phyloP scores from a whole-genome alignment of 2,329 filamentous ascomycete species.

The Ophiostoma quercus region DNA sequence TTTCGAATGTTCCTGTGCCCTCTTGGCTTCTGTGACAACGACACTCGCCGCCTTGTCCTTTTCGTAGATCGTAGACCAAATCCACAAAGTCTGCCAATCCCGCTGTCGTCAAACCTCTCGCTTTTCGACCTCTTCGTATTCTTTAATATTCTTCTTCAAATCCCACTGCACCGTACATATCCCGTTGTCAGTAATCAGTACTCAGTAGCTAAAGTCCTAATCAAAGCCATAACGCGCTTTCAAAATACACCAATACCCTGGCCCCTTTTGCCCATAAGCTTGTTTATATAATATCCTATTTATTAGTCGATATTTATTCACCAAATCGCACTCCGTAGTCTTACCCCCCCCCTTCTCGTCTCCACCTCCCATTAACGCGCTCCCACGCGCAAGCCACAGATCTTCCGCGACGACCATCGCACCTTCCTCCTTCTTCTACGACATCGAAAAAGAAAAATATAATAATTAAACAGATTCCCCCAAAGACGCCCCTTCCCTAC shows the following conservation, averaged over 20 bases:
- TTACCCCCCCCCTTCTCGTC: too few species aligned
- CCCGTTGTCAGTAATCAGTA: not conserved
- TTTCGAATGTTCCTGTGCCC: not conserved
- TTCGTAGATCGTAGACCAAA: too few species aligned
- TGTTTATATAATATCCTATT: not conserved
- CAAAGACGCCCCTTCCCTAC: conserved; percentile 13
- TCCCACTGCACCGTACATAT: not conserved
- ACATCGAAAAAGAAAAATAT: conserved; percentile 8
- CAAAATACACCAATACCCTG: not conserved
- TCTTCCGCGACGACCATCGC: conserved; percentile 3
- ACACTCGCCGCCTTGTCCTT: too few species aligned
- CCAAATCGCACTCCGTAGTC: not conserved
- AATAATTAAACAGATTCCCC: conserved; percentile 10
- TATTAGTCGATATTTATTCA: not conserved
- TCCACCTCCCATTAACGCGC: conserved; percentile 14
- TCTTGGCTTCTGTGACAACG: too few species aligned
- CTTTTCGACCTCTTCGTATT: not conserved
- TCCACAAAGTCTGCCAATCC: not conserved
- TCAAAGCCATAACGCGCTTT: not conserved
- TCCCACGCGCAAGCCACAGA: conserved; percentile 15
- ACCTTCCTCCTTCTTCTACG: conserved; percentile 11
- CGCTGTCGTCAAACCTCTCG: too few species aligned
- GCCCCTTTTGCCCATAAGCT: conserved; percentile 1
- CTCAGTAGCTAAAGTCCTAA: not conserved
- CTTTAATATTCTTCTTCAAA: not conserved